Percentiles rank a stretch among this genome's conserved stretches.
Conservation (phyloP, 2,329 filamentous ascomycete genomes). For the Colletotrichum camelliae region DNA sequence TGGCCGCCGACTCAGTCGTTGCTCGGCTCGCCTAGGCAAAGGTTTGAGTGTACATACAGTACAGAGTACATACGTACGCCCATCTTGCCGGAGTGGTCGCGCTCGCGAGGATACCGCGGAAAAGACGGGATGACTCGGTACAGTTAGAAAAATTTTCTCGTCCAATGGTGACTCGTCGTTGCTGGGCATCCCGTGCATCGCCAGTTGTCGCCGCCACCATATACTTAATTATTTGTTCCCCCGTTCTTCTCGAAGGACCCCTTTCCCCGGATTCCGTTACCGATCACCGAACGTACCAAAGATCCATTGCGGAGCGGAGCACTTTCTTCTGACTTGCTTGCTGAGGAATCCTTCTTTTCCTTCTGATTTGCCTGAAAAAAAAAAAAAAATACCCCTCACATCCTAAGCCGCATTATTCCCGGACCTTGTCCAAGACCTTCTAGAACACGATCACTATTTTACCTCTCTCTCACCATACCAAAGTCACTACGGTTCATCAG, state of each 20-base stretch:
- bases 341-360: neutral
- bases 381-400: neutral
- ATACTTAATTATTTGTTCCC: neutral
- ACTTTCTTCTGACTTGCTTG: neutral
- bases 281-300: neutral
- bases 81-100: neutral
- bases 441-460: neutral
- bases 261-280: slow-evolving; percentile 6
- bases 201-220: neutral
- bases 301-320: slow-evolving; percentile 19
- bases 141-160: slow-evolving; percentile 9
- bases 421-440: neutral
- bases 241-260: neutral
- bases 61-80: neutral
- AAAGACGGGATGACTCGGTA: slow-evolving; percentile 20
- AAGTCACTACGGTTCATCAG: neutral
- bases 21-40: neutral
- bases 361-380: slow-evolving; percentile 8
- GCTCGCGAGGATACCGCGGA: neutral
- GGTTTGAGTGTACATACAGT: neutral
- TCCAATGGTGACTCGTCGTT: neutral
- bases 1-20: slow-evolving; percentile 1
- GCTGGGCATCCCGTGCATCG: neutral
- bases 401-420: slow-evolving; percentile 12
- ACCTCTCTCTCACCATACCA: neutral